Base-by-base conservation (phyloP, 331 rosid species). In the Spiraea crenata region DNA sequence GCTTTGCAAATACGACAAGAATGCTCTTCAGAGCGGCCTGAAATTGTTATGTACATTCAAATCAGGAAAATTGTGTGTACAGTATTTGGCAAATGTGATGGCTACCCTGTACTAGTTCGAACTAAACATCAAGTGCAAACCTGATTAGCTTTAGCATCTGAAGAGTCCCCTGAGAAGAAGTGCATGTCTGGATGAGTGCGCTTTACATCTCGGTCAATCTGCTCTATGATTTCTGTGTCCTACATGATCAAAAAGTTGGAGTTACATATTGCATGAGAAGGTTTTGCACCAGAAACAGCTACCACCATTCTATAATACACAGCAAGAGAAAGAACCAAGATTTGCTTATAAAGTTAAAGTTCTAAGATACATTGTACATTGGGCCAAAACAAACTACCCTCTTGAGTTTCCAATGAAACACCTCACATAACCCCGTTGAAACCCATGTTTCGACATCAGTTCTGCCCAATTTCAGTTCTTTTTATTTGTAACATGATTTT, bases 181-280 rank as follows among this genome's bases (percentile, higher is more conserved):
- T 86, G 92, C 93, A 95, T 77, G 77, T 95, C 99, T 59, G 99
- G 99, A 85, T 95, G 99, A 74, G 99, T 95, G 56, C 99, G 99
- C 85, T 76, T 91, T 63, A 95, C 99, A 76, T 95, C 99, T 80
- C 99, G 85, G 70, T 95, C 98, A 70, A 95, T 91, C 85, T 95
- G 99, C 68, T 95, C 98, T 70, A 95, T 88, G 76, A 95, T 91
- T 81, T 91, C 99, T 10, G 96, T 77, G 81, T 95, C 99, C 99
- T 95, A 63, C 80, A 86, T 64, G 74, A 71, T 47, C 77, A 74
- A 79, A 25, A 64, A 40, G 48, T 60, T 66, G 55, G 47, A 52
- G 61, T 69, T 71, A 74, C 35, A 71, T 50, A 80, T 69, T 60
- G 52, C 57, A 71, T 56, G 44, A 54, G 46, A 56, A 25, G 11